Evolutionary conservation across 352 stramenopile species (phyloP), one percentile per base, ranked within the genome.

Genomic region (Globisporangium uncinulatum): DNA sequence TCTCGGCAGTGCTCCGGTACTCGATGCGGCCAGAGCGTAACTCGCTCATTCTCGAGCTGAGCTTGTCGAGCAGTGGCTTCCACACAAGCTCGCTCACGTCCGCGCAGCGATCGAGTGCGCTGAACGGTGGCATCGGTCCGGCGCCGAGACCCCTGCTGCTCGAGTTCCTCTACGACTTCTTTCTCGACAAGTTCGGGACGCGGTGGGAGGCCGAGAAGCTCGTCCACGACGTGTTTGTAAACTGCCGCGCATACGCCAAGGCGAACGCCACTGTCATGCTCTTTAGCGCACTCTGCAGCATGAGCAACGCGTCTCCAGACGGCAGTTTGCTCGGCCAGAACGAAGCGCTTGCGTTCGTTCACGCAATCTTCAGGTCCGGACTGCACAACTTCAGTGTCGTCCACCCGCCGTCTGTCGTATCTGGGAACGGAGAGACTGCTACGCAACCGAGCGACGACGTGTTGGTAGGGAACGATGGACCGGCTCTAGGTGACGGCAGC

Each of bases 211-310:
- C 83, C 0, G 86, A 96, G 65, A 87, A 89, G 50, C 56, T 89
- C 1, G 76, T 94, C 29, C 83, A 95, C 48, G 86, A 94, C 39
- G 54, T 95, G 17, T 96, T 94, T 45, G 69, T 79, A 14, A 92
- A 85, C 49, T 90, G 80, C n/a, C 78, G 86, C 0, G 59, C 71
- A 4, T 56, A 86, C 19, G 61, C 81, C 43, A 31, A 49, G 0
- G 61, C 63, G 4, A 65, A 84, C 34, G 56, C 74, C 6, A 67
- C 79, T 20, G 80, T 84, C 9, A 19, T 74, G 24, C 57, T 94
- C 4, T 94, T 93, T 37, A 74, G 79, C 36, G 65, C 83, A 19
- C 62, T 95, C 19, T 92, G 78, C 45, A 84, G 70, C 43, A 89
- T 94, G 80, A 73, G 59, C 44, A 73, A 87, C 11, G 70, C 65